Evolutionary conservation across 192 early-diverging fungal species (phyloP), one percentile per base, ranked within the genome.

Genomic region (Gaertneriomyces semiglobifer): DNA sequence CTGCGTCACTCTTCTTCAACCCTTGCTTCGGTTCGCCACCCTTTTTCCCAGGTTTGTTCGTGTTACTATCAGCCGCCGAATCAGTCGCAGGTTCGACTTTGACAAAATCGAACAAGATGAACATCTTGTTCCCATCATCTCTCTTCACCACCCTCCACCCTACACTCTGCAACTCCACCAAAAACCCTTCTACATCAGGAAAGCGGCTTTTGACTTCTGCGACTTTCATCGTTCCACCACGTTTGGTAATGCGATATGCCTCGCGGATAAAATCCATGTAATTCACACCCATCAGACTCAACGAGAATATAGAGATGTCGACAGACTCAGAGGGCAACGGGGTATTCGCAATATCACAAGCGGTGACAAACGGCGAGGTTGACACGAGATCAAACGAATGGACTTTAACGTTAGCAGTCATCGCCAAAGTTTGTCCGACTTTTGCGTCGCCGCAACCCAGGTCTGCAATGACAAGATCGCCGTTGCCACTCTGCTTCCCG

Each of bases 281-380:
- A 71, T 99, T 95, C 0, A 92, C 93, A 9, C 95, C 95, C 96
- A 99, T 99, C 69, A 97, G 75, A n/a, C 89, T 90, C 62, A 99
- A 77, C 59, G 88, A 94, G 73, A 99, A 97, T 16, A 98, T 83
- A 4, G 82, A 88, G 8, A 99, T 82, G 72, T 99, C 94, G 0
- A 88, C 89, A 4, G 76, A 63, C 9, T 54, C 75, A 20, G 82
- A 76, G 12, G 79, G 61, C 56, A 97, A 63, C 16, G 96, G 95
- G 38, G 93, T 89, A 62, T 93, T 78, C 11, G 90, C 81, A 56
- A 99, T 96, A 87, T 99, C 94, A 68, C 94, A 98, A 1, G 92
- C 89, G 8, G 88, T 89, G 5, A 99, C 88, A 18, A 77, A 76
- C 39, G 87, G 80, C 68, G 93, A 91, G 69, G 83, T 84, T 5